phyloP scores from a whole-genome alignment of 2,329 filamentous ascomycete species.

The Alternaria novae-zelandiae region DNA sequence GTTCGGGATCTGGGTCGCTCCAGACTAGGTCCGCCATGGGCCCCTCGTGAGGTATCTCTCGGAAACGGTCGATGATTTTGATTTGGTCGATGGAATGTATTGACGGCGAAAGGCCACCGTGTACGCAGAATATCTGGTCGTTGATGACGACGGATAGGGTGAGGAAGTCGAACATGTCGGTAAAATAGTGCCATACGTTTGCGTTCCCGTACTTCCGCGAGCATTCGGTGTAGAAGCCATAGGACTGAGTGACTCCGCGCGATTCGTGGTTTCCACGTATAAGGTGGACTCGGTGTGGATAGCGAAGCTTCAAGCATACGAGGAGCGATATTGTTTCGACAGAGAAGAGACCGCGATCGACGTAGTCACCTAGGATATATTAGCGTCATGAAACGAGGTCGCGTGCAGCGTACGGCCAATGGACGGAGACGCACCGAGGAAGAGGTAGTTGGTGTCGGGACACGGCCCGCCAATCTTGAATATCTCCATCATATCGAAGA shows the following conservation, averaged over 20 bases:
- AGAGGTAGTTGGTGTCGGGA: constrained; percentile 97
- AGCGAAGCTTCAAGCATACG: constrained; percentile 95
- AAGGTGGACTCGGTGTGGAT: constrained; percentile 91
- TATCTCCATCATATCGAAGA: constrained; percentile 98
- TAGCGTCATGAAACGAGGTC: constrained; percentile 20
- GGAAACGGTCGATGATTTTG: constrained; percentile 98
- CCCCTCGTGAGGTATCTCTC: constrained; percentile 97
- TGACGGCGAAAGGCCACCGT: constrained; percentile 74
- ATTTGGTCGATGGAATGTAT: constrained; percentile 99
- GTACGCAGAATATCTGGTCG: constrained; percentile 98
- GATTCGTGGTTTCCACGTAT: constrained; percentile 99
- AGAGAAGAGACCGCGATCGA: constrained; percentile 97
- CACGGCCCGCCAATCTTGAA: constrained; percentile 98
- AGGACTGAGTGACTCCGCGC: constrained; percentile 95
- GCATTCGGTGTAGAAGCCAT: constrained; percentile 99
- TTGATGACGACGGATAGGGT: constrained; percentile 98
- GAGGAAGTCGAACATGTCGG: constrained; percentile 99
- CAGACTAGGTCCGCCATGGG: constrained; percentile 99
- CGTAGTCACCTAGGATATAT: constrained; percentile 79
- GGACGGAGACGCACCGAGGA: constrained; percentile 70
- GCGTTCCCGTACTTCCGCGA: constrained; percentile 97
- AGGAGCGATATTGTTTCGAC: constrained; percentile 98
- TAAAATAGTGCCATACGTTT: constrained; percentile 99
- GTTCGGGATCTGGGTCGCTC: constrained; percentile 97
- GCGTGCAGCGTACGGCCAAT: constrained; percentile 19